Base-by-base conservation (phyloP, 768 basidiomycete species). In the Hemileccinum rubropunctum region DNA sequence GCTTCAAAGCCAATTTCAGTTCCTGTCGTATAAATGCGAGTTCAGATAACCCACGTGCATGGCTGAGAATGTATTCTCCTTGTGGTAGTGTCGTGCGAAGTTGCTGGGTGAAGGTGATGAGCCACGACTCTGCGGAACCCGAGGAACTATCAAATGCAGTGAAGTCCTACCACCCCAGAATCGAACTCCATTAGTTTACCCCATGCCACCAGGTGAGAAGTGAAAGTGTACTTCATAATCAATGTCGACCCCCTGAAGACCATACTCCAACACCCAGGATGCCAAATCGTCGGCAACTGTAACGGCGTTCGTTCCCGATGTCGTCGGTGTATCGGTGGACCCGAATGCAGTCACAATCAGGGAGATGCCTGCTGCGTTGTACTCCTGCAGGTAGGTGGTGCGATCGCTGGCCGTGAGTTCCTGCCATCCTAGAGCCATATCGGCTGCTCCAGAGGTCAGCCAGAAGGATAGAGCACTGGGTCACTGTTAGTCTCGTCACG, bases 311-410 rank as follows among this genome's bases (percentile, higher is more conserved):
- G 58, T 55, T 27, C 71, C 72, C 9, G 60, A 56, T 1, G 72
- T 61, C 2, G 76, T 79, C 4, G 77, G 77, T 11, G 65, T 56
- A 38, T 62, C 54, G 2, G 58, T 44, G 11, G 72, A 65, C 4
- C 77, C 78, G 53, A 82, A 82, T 5, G 71, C 71, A 48, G 79
- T 78, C 6, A 82, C 80, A 48, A 82, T 74, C 30, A 83, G 60
- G 39, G 75, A 75, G 59, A 82, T 80, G 15, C 80, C 81, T 9
- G 80, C 79, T 1, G 74, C 71, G 18, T 69, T 67, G 58, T 82
- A 83, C 48, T 76, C 69, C 1, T 72, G 54, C 53, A 79, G 68
- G 56, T 76, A 71, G 13, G 67, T 36, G 15, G 70, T 53, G 26
- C 79, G 73, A 28, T 74, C 59, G 15, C 54, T 50, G 1, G 65